Conservation (phyloP, 805 yeast species). For the Wickerhamia fluorescens region DNA sequence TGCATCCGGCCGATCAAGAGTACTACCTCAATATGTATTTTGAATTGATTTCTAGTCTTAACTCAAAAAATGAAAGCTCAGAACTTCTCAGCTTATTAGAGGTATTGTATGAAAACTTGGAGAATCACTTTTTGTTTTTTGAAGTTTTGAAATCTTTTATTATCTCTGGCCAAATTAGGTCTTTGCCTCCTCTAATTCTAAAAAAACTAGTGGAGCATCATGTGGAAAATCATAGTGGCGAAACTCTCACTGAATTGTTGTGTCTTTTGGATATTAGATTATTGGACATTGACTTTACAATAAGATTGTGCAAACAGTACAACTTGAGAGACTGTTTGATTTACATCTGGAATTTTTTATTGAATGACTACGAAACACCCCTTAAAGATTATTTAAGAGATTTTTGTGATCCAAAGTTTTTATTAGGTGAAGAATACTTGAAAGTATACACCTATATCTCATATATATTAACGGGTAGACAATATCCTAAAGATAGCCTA, state of each 20-base stretch:
- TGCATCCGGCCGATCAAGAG: conserved; percentile 12
- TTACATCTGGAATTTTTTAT: conserved; percentile 64
- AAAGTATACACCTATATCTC: conserved; percentile 49
- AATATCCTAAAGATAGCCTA: conserved; percentile 63
- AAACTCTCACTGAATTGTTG: conserved; percentile 55
- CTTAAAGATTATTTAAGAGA: conserved; percentile 44
- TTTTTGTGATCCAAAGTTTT: conserved; percentile 12
- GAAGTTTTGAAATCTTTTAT: conserved; percentile 47
- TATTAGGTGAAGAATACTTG: conserved; percentile 5
- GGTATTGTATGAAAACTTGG: conserved; percentile 19
- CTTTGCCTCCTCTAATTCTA: conserved; percentile 58
- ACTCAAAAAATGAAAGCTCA: conserved; percentile 1
- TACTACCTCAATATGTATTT: conserved; percentile 10
- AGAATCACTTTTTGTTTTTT: conserved; percentile 38
- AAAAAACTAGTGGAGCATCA: conserved; percentile 53
- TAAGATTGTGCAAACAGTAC: conserved; percentile 51
- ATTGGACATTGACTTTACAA: conserved; percentile 73
- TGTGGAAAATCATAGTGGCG: conserved; percentile 33
- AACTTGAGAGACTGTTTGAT: conserved; percentile 55
- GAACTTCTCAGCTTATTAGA: conserved; percentile 12
- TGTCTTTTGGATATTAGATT: conserved; percentile 60
- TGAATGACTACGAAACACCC: conserved; percentile 70
- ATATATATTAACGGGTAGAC: conserved; percentile 66
- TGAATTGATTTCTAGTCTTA: conserved; percentile 8
- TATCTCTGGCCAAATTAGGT: conserved; percentile 35